Conservation (phyloP, 192 early-diverging fungal genomes). For the Pilobolus umbonatus region DNA sequence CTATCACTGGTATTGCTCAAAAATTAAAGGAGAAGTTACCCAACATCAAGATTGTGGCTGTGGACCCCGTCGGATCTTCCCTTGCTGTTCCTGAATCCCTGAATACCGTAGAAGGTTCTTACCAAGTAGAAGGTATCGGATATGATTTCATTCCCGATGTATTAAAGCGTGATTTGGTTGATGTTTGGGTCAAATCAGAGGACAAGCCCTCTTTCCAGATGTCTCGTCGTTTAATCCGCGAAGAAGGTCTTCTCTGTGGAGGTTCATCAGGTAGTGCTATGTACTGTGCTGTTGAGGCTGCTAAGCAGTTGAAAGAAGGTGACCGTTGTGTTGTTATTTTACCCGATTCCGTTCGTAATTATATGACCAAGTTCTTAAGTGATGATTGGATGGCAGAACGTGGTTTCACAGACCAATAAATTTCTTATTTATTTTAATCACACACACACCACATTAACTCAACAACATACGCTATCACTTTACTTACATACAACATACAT, state of each 20-base stretch:
- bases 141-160: slow-evolving; percentile 98
- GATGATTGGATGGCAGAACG: slow-evolving; percentile 94
- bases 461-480: too few species aligned
- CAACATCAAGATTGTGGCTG: slow-evolving; percentile 80
- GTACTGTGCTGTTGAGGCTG: slow-evolving; percentile 80
- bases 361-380: slow-evolving; percentile 99
- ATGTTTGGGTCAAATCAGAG: slow-evolving; percentile 94
- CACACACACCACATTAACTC: too few species aligned
- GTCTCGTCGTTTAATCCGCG: slow-evolving; percentile 92
- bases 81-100: slow-evolving; percentile 83
- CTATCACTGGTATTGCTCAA: slow-evolving; percentile 90
- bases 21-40: slow-evolving; percentile 95
- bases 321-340: slow-evolving; percentile 93
- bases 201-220: slow-evolving; percentile 95
- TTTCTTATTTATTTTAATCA: too few species aligned
- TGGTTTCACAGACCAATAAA: slow-evolving; percentile 94
- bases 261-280: slow-evolving; percentile 95
- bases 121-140: slow-evolving; percentile 98
- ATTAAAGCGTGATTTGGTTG: slow-evolving; percentile 78
- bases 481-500: too few species aligned
- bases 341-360: slow-evolving; percentile 97
- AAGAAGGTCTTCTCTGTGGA: slow-evolving; percentile 95
- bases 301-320: slow-evolving; percentile 78
- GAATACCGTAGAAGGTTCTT: slow-evolving; percentile 61
- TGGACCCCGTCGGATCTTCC: slow-evolving; percentile 94